A percentile compares a stretch with the other conserved stretches of the same genome.
Evolutionary conservation across 2,329 filamentous ascomycete species (phyloP).

Genomic region (Aspergillus aculeatinus): DNA sequence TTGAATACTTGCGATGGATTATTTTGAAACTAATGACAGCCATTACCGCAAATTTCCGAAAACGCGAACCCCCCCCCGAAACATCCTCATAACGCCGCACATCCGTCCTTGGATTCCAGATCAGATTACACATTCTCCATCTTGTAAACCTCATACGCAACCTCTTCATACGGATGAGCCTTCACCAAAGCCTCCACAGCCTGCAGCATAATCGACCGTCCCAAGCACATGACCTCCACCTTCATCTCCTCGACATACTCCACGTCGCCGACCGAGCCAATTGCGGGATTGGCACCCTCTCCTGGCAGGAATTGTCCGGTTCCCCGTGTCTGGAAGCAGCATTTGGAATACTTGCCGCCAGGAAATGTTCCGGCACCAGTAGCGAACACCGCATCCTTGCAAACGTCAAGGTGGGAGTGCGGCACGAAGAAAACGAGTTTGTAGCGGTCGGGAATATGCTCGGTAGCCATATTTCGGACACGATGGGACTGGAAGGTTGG

Average conservation of each 20-base stretch:
- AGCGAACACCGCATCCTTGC: slow-evolving; percentile 45
- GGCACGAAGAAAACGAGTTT: slow-evolving; percentile 49
- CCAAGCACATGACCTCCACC: slow-evolving; percentile 46
- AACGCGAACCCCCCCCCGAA: not conserved
- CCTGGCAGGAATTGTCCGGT: slow-evolving; percentile 45
- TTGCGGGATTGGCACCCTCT: slow-evolving; percentile 40
- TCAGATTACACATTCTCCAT: slow-evolving; percentile 41
- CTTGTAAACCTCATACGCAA: slow-evolving; percentile 46
- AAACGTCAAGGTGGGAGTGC: slow-evolving; percentile 36
- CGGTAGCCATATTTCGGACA: slow-evolving; percentile 25
- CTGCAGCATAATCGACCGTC: slow-evolving; percentile 36
- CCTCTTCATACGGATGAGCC: slow-evolving; percentile 49
- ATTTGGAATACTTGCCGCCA: slow-evolving; percentile 41
- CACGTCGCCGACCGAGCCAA: slow-evolving; percentile 40
- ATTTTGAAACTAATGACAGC: not conserved
- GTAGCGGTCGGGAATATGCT: slow-evolving; percentile 30
- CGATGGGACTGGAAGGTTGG: not conserved
- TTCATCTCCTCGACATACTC: slow-evolving; percentile 45
- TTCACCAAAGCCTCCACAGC: slow-evolving; percentile 43
- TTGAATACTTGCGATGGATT: not conserved
- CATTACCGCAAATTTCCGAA: not conserved
- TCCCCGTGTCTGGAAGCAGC: slow-evolving; percentile 42
- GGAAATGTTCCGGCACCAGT: slow-evolving; percentile 45
- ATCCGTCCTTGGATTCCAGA: not conserved
- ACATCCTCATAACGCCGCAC: not conserved